These are phyloP conservation scores for Ophiostoma ips DNA, from an alignment of 2,329 filamentous ascomycete genomes.

Conservation along the genomic window DNA sequence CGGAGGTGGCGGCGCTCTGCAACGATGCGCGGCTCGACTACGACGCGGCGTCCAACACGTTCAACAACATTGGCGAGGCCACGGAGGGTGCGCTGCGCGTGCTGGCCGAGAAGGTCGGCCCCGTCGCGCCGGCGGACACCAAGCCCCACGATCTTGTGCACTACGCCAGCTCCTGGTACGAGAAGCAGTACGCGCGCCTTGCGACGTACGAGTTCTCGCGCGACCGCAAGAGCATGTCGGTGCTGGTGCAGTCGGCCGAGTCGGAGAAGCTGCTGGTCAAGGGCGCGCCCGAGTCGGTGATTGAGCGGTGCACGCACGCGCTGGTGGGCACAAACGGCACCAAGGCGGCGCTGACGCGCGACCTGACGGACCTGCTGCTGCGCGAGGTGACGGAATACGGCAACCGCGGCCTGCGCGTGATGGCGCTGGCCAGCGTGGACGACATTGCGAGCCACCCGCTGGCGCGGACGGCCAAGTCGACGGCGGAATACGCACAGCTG, in stretches of 20 bases:
- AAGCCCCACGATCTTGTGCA: constrained; percentile 55
- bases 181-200: constrained; percentile 57
- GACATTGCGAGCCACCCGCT: constrained; percentile 58
- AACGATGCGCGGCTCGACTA: constrained; percentile 79
- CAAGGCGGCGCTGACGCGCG: constrained; percentile 56
- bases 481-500: constrained; percentile 68
- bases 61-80: constrained; percentile 78
- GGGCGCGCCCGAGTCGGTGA: constrained; percentile 85
- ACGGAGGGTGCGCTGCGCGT: constrained; percentile 89
- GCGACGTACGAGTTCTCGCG: constrained; percentile 94
- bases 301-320: constrained; percentile 79
- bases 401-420: constrained; percentile 83
- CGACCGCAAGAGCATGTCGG: constrained; percentile 98
- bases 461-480: constrained; percentile 62
- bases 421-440: constrained; percentile 77
- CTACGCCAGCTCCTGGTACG: constrained; percentile 73
- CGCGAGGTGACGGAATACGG: constrained; percentile 81
- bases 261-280: constrained; percentile 79
- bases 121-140: constrained; percentile 45
- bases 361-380: constrained; percentile 55
- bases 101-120: constrained; percentile 87
- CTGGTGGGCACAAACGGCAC: constrained; percentile 68
- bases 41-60: constrained; percentile 60
- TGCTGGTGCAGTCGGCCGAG: constrained; percentile 59
- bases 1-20: constrained; percentile 60